Conservation (phyloP, 176 grass and related monocot genomes). For the Puya raimondii region DNA sequence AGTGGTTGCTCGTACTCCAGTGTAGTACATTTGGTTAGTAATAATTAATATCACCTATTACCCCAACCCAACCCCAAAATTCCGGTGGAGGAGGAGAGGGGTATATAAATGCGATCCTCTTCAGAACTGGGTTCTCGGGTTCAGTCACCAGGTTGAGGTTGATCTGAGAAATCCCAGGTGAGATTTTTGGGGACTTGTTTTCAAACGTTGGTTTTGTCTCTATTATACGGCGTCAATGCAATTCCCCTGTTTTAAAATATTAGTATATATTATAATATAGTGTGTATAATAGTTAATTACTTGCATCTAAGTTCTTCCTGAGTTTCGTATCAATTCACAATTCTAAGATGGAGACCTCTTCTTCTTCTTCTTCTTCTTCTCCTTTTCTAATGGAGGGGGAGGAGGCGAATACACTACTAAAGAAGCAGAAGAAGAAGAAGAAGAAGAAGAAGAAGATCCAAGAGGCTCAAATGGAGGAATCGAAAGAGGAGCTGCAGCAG, state of each 20-base stretch:
- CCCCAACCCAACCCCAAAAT: neutral
- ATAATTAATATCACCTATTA: neutral
- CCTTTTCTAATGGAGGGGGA: neutral
- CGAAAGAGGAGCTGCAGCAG: constrained; percentile 37
- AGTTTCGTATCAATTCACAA: no score
- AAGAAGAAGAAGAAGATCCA: constrained; percentile 19
- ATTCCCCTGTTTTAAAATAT: no score
- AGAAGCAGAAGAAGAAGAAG: constrained; percentile 31
- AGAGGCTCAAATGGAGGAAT: constrained; percentile 20
- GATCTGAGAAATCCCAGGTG: constrained; percentile 15
- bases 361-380: neutral
- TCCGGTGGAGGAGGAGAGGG: neutral
- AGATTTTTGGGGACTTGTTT: constrained; percentile 6
- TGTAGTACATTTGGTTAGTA: constrained; percentile 1
- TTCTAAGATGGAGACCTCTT: neutral
- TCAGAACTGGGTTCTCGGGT: neutral
- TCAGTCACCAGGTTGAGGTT: neutral
- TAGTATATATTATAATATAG: no score
- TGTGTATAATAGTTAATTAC: no score
- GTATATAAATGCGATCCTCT: neutral
- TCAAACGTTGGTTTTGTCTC: neutral
- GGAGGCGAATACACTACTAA: neutral
- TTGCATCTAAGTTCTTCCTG: no score
- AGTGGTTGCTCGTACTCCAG: neutral
- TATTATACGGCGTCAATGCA: no score